phyloP scores from a whole-genome alignment of 768 basidiomycete genomes.

The Dioszegia crocea region DNA sequence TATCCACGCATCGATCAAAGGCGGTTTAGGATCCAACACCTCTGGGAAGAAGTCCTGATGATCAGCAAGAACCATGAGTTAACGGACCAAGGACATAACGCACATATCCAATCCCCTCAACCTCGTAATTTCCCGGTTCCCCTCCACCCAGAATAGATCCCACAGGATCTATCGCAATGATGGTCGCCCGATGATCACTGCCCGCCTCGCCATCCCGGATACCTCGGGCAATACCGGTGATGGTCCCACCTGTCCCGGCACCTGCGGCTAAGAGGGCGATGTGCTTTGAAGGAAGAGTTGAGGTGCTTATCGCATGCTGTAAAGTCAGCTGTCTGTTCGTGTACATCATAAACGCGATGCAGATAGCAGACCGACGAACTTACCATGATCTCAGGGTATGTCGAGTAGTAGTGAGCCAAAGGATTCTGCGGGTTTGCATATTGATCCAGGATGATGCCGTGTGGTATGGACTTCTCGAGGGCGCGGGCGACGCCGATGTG shows the following conservation, averaged over 20 bases:
- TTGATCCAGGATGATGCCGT: constrained; percentile 88
- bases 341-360: background rate
- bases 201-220: constrained; percentile 45
- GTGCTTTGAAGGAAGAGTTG: constrained; percentile 29
- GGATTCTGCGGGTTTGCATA: constrained; percentile 70
- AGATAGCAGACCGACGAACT: background rate
- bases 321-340: background rate
- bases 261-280: constrained; percentile 72
- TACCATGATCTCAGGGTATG: constrained; percentile 82
- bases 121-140: constrained; percentile 60
- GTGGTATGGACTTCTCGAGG: constrained; percentile 70
- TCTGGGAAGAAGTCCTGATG: constrained; percentile 74
- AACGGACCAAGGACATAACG: constrained; percentile 1
- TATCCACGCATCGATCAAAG: constrained; percentile 61
- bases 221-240: constrained; percentile 61
- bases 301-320: constrained; percentile 60
- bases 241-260: constrained; percentile 91
- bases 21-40: constrained; percentile 66
- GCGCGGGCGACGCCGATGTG: constrained; percentile 89
- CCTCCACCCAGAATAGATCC: constrained; percentile 75
- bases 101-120: constrained; percentile 85
- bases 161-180: constrained; percentile 90
- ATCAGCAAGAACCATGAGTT: no score
- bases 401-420: constrained; percentile 81
- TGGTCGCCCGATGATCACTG: constrained; percentile 20